Evolutionary conservation across 1,284 basidiomycete genomes (phyloP).

Genomic region (Xanthoconium separans): DNA sequence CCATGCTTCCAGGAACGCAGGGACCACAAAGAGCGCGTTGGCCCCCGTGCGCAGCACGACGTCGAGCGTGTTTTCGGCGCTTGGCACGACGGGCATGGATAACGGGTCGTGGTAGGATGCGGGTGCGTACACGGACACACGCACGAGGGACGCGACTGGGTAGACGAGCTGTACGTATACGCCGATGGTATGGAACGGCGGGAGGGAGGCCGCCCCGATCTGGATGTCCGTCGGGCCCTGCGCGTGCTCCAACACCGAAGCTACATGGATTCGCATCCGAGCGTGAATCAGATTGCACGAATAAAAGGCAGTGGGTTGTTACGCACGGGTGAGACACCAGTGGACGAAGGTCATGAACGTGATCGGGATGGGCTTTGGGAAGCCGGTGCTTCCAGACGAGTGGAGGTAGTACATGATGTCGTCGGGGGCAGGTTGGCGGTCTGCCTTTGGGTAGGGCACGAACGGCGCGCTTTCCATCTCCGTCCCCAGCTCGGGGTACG

Average conservation of each 20-base stretch:
- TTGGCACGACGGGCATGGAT: conserved; percentile 17
- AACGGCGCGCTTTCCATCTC: conserved; percentile 20
- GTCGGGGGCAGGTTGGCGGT: background rate
- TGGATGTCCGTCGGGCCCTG: background rate
- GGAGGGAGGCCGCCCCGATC: conserved; percentile 13
- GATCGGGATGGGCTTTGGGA: conserved; percentile 29
- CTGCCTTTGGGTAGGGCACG: conserved; percentile 23
- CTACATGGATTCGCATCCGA: conserved; percentile 11
- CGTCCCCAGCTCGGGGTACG: conserved; percentile 34
- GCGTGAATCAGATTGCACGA: background rate
- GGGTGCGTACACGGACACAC: conserved; percentile 16
- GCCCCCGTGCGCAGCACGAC: conserved; percentile 8
- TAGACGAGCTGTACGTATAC: background rate
- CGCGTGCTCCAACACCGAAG: conserved; percentile 6
- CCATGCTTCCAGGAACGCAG: conserved; percentile 24
- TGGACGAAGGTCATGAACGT: conserved; percentile 12
- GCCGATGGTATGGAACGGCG: conserved; percentile 7
- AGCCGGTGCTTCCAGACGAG: conserved; percentile 31
- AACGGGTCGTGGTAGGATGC: conserved; percentile 13
- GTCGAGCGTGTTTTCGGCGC: conserved; percentile 19
- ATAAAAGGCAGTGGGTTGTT: no score
- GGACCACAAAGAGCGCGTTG: conserved; percentile 12
- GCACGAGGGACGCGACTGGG: conserved; percentile 15
- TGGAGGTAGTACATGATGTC: conserved; percentile 21
- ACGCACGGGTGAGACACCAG: conserved; percentile 21